Evolutionary conservation across 2,329 filamentous ascomycete species (phyloP), one percentile per base, ranked within the genome.

Genomic region (Botrytis sinoallii): DNA sequence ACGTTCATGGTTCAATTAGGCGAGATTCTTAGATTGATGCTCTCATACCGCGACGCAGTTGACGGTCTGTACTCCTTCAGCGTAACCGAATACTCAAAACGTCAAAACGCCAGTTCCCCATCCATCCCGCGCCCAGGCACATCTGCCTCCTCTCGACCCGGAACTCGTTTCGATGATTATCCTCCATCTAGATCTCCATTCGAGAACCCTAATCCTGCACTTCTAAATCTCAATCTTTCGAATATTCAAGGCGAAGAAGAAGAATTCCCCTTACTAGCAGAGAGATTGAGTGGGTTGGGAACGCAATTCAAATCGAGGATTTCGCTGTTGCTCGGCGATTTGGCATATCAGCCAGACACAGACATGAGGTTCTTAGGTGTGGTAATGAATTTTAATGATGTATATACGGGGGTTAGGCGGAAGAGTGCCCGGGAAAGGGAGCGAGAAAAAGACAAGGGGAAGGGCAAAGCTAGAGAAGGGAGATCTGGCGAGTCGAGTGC

Each of bases 351-450:
- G 83, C 92, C 94, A 0, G 96, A 99, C 82, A 91, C 95, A 70
- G 96, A 99, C 82, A 93, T 99, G 90, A 88, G 95, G 72, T 98
- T 98, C 85, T 84, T 99, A 77, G 96, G 94, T 57, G 94, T 98
- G 65, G 93, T 96, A 59, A 98, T 99, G 94, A 99, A 98, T 84
- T 99, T 98, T 83, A 99, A 99, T 83, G 95, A 98, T 81, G 93
- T 97, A 40, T 98, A 98, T 83, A 89, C 93, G 83, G 93, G 93
- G 22, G 88, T 91, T 63, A 87, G 69, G 20, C 25, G 59, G 18
- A 52, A 55, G 14, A 71, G 55, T n/a, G 35, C 35, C 32, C 57
- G 69, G 25, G 44, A 63, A 40, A 52, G 35, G 18, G 57, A 71
- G 63, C 63, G 40, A 6, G 55, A 61, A 48, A 71, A 32, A 25